These are phyloP conservation scores for Pyracantha coccinea DNA, from an alignment of 331 rosid species.

Conservation along the genomic window DNA sequence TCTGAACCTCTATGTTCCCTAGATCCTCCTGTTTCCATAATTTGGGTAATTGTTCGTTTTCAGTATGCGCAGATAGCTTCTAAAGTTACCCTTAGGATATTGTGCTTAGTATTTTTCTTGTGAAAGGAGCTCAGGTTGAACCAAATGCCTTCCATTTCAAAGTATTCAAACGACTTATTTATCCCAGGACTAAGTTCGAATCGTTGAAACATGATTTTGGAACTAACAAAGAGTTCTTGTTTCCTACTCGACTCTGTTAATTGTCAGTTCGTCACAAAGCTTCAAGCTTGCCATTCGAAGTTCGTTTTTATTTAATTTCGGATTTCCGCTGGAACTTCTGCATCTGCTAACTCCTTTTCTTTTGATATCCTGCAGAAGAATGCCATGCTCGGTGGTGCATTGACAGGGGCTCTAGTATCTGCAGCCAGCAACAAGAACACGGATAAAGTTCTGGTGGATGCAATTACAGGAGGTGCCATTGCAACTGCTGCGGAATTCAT, in stretches of 20 bases:
- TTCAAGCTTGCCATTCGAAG: background rate
- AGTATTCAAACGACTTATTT: background rate
- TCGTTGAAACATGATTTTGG: background rate
- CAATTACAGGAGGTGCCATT: conserved; percentile 86
- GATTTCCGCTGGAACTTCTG: conserved; percentile 4
- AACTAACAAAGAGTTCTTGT: background rate
- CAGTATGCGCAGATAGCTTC: background rate
- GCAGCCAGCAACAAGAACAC: conserved; percentile 27
- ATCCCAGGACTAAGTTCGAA: background rate
- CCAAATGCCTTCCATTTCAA: background rate
- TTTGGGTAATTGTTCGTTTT: background rate
- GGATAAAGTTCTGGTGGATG: conserved; percentile 54
- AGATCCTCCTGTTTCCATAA: background rate
- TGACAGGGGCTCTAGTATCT: conserved; percentile 78
- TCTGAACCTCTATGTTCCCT: background rate
- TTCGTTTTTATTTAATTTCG: background rate
- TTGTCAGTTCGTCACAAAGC: background rate
- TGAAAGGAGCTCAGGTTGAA: background rate
- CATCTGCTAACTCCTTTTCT: background rate
- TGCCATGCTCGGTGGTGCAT: conserved; percentile 85
- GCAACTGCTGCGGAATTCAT: conserved; percentile 85
- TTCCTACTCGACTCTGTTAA: background rate
- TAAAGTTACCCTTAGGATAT: background rate
- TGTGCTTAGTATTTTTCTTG: background rate
- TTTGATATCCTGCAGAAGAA: conserved; percentile 58